Percentiles rank a stretch among this genome's conserved stretches.
Evolutionary conservation across 2,329 filamentous ascomycete genomes (phyloP).

Genomic region (Aschersonia sp.): DNA sequence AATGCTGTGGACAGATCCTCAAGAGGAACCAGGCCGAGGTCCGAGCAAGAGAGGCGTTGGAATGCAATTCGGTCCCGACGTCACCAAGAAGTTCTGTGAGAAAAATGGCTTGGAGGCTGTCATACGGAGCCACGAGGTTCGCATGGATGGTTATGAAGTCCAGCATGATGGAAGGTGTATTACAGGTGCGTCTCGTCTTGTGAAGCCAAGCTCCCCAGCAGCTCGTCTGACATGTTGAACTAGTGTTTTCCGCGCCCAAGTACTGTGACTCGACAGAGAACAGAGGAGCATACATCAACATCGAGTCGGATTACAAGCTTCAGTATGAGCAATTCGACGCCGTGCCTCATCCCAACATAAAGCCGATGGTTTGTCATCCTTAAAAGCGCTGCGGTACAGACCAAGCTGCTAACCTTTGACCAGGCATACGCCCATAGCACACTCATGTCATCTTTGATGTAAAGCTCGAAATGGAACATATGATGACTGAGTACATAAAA

Average conservation of each 20-base stretch:
- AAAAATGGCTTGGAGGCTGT: conserved; percentile 89
- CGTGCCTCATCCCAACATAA: conserved; percentile 89
- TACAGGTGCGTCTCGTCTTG: conserved; percentile 45
- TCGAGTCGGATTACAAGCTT: conserved; percentile 82
- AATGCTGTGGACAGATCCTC: conserved; percentile 98
- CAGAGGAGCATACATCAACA: conserved; percentile 96
- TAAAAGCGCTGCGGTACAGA: not conserved
- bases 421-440: conserved; percentile 77
- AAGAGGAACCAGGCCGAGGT: conserved; percentile 69
- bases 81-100: conserved; percentile 94
- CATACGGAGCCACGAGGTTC: conserved; percentile 93
- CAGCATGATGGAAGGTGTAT: conserved; percentile 94
- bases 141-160: conserved; percentile 98
- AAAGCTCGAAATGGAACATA: conserved; percentile 8
- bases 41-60: conserved; percentile 96
- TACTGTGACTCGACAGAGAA: conserved; percentile 98
- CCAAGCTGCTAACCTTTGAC: not conserved
- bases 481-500: not conserved
- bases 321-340: conserved; percentile 90
- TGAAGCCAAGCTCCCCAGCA: not conserved
- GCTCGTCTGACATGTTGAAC: conserved; percentile 10
- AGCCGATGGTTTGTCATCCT: conserved; percentile 54
- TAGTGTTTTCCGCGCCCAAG: conserved; percentile 90
- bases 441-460: conserved; percentile 65
- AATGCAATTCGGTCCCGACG: conserved; percentile 90